Conservation (phyloP, 768 basidiomycete species). For the Coprinopsis cinerea region DNA sequence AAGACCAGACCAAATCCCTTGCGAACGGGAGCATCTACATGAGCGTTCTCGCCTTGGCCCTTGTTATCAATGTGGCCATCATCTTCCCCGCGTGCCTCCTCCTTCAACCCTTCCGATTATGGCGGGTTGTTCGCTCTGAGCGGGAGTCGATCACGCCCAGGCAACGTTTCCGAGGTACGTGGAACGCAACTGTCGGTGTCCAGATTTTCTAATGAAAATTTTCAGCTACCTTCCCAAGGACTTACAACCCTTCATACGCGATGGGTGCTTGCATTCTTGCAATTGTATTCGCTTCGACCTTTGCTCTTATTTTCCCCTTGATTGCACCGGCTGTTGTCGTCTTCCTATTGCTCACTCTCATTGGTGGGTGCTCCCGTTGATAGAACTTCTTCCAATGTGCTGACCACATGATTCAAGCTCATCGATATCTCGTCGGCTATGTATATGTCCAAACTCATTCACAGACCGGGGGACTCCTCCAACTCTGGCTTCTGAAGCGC, state of each 20-base stretch:
- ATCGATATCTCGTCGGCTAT: slow-evolving; percentile 74
- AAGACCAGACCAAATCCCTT: slow-evolving; percentile 37
- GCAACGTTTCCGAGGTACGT: slow-evolving; percentile 70
- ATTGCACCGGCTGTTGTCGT: slow-evolving; percentile 66
- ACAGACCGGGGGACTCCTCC: slow-evolving; percentile 68
- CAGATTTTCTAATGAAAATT: slow-evolving; percentile 6
- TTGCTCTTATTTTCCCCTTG: slow-evolving; percentile 71
- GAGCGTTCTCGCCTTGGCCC: slow-evolving; percentile 49
- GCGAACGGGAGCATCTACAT: slow-evolving; percentile 72
- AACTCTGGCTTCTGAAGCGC: slow-evolving; percentile 70
- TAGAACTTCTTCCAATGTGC: not conserved
- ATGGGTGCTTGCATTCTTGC: slow-evolving; percentile 61
- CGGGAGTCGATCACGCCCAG: slow-evolving; percentile 65
- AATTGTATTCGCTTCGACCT: slow-evolving; percentile 66
- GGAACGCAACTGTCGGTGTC: not conserved
- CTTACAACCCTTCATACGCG: slow-evolving; percentile 65
- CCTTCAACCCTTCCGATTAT: slow-evolving; percentile 64
- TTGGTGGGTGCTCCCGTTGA: slow-evolving; percentile 39
- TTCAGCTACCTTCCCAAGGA: slow-evolving; percentile 62
- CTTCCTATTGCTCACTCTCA: slow-evolving; percentile 57
- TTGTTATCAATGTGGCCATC: slow-evolving; percentile 60
- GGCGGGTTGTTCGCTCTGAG: slow-evolving; percentile 50
- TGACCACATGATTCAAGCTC: slow-evolving; percentile 40
- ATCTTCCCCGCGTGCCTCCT: slow-evolving; percentile 66
- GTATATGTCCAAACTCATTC: slow-evolving; percentile 69